phyloP scores from a whole-genome alignment of 2,329 filamentous ascomycete species.

The Cladophialophora chaetospira region DNA sequence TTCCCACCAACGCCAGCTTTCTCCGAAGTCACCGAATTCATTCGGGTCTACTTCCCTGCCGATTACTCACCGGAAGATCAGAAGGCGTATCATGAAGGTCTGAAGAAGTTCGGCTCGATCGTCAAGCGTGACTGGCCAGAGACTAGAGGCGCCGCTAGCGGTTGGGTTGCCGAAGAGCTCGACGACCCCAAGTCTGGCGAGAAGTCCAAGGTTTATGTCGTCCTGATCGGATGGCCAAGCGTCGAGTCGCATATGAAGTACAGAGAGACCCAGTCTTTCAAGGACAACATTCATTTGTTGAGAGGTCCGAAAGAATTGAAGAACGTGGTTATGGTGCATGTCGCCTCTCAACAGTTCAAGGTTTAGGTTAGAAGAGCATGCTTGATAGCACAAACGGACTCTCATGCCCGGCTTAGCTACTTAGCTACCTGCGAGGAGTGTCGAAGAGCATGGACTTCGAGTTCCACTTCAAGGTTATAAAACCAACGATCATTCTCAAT shows the following conservation, averaged over 20 bases:
- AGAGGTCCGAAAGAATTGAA: conserved; percentile 32
- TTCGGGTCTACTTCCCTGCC: conserved; percentile 31
- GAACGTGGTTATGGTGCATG: conserved; percentile 31
- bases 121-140: conserved; percentile 24
- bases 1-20: conserved; percentile 32
- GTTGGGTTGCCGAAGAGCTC: conserved; percentile 36
- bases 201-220: conserved; percentile 35
- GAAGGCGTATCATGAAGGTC: conserved; percentile 21
- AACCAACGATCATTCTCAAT: no score
- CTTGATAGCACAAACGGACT: no score
- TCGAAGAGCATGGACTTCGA: no score
- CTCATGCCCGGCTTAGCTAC: no score
- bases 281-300: conserved; percentile 36
- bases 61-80: conserved; percentile 29
- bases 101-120: conserved; percentile 24
- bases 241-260: conserved; percentile 43
- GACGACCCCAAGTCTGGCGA: conserved; percentile 36
- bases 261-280: conserved; percentile 41
- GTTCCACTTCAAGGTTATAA: no score
- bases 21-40: conserved; percentile 32
- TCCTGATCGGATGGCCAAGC: conserved; percentile 44
- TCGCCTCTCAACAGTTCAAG: conserved; percentile 16
- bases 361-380: not conserved
- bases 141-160: conserved; percentile 27
- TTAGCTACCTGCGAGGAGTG: no score